A percentile compares a stretch with the other conserved stretches of the same genome.
phyloP scores from a whole-genome alignment of 352 stramenopile genomes.

The Phytophthora sp. region DNA sequence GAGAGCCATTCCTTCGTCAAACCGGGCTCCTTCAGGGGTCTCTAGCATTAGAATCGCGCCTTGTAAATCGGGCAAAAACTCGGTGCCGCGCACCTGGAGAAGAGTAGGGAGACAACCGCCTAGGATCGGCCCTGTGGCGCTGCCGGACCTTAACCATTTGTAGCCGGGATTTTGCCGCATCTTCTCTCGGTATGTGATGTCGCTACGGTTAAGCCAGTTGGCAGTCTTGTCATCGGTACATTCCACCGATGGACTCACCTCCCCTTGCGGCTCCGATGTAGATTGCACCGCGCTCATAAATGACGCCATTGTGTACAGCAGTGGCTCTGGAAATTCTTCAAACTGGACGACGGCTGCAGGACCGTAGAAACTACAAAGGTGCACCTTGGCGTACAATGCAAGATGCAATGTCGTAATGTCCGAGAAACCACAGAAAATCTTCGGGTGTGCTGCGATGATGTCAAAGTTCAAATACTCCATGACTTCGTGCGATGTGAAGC shows the following conservation, averaged over 20 bases:
- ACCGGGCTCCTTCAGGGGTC: conserved; percentile 53
- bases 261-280: conserved; percentile 30
- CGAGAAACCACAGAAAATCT: conserved; percentile 65
- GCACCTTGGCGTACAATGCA: conserved; percentile 45
- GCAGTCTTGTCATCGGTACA: conserved; percentile 72
- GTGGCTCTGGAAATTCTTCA: conserved; percentile 56
- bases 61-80: conserved; percentile 50
- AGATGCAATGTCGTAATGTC: conserved; percentile 72
- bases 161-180: conserved; percentile 57
- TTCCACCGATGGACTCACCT: conserved; percentile 41
- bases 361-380: conserved; percentile 67
- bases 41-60: conserved; percentile 59
- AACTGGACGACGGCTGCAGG: conserved; percentile 61
- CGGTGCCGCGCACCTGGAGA: conserved; percentile 57
- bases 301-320: conserved; percentile 49
- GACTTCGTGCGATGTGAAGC: conserved; percentile 65
- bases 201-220: conserved; percentile 58
- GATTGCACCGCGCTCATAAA: conserved; percentile 43
- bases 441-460: conserved; percentile 45
- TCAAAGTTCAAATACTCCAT: conserved; percentile 70
- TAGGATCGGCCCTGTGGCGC: conserved; percentile 39
- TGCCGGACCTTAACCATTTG: conserved; percentile 47
- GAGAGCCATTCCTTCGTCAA: conserved; percentile 61
- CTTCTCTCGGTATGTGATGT: conserved; percentile 43
- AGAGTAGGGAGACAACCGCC: conserved; percentile 64